A percentile compares a stretch with the other conserved stretches of the same genome.
These are phyloP conservation scores for Trichoderma polysporum DNA, from an alignment of 2,329 filamentous ascomycete species.

Conservation along the genomic window DNA sequence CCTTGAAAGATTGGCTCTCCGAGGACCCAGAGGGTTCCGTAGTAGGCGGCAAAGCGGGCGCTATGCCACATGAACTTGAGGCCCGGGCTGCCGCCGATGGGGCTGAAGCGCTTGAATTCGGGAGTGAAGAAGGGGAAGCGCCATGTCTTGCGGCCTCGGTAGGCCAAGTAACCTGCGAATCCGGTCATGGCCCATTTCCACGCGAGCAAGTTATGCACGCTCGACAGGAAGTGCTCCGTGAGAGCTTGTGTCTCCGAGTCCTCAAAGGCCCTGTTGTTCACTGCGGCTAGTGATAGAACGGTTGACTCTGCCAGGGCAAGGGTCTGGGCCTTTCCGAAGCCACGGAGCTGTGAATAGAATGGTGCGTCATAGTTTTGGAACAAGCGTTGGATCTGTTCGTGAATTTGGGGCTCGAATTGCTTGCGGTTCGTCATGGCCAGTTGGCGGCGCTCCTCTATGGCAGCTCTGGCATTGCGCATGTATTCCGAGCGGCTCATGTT, in stretches of 20 bases:
- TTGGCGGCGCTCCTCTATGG: constrained; percentile 37
- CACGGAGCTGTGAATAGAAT: constrained; percentile 33
- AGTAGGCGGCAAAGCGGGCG: constrained; percentile 38
- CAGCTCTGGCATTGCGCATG: constrained; percentile 29
- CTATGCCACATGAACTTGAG: constrained; percentile 39
- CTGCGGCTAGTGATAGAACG: constrained; percentile 32
- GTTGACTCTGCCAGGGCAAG: constrained; percentile 32
- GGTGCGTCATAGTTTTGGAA: constrained; percentile 36
- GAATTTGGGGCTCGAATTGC: constrained; percentile 33
- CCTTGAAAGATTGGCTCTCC: constrained; percentile 33
- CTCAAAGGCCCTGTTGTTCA: constrained; percentile 33
- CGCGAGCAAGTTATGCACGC: constrained; percentile 34
- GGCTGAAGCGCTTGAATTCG: constrained; percentile 33
- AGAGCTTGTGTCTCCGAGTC: constrained; percentile 40
- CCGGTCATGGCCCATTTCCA: constrained; percentile 32
- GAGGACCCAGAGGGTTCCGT: constrained; percentile 28
- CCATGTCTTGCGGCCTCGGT: constrained; percentile 34
- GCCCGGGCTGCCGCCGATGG: constrained; percentile 30
- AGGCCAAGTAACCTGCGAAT: constrained; percentile 30
- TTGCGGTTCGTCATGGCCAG: constrained; percentile 31
- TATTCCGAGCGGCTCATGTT: constrained; percentile 26
- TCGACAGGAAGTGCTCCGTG: constrained; percentile 34
- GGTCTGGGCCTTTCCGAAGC: constrained; percentile 31
- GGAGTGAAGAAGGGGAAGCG: constrained; percentile 44
- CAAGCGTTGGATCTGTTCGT: constrained; percentile 34